Evolutionary conservation across 139 green algal species (phyloP).

Genomic region (Parachlorella kessleri): DNA sequence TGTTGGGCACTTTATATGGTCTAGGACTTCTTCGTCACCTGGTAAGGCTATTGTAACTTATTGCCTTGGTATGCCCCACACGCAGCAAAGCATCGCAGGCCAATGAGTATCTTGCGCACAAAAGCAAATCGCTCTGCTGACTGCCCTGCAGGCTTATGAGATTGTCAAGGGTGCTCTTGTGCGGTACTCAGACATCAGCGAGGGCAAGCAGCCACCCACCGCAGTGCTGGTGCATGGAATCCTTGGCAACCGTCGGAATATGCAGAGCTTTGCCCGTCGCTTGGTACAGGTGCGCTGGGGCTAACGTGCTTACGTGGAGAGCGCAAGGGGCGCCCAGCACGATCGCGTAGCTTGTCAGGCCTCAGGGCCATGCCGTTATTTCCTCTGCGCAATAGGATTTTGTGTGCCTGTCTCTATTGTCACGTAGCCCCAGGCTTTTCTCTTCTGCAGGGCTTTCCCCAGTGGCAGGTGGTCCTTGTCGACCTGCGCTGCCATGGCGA

Average conservation of each 20-base stretch:
- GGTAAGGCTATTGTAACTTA: not conserved
- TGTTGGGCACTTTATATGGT: too few species aligned
- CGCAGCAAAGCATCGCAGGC: not conserved
- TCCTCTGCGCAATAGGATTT: too few species aligned
- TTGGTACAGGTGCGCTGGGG: conserved; percentile 51
- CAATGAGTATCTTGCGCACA: not conserved
- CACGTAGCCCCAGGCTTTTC: too few species aligned
- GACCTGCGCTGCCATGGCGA: conserved; percentile 95
- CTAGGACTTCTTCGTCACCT: too few species aligned
- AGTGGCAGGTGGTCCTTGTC: conserved; percentile 80
- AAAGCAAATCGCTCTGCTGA: not conserved
- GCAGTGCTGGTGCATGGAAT: conserved; percentile 96
- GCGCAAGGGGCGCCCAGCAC: too few species aligned
- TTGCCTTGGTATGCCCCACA: not conserved
- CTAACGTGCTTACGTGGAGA: too few species aligned
- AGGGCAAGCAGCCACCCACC: conserved; percentile 68
- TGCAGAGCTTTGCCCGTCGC: conserved; percentile 75
- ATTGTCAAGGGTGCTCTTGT: conserved; percentile 63
- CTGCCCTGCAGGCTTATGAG: conserved; percentile 50
- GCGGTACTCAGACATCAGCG: conserved; percentile 7
- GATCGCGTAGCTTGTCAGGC: too few species aligned
- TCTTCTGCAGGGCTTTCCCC: conserved; percentile 72
- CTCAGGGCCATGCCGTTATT: too few species aligned
- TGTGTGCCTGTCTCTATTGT: too few species aligned
- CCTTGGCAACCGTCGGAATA: conserved; percentile 85